Evolutionary conservation across 73 alveolate genomes (phyloP).

Genomic region (Paramecium octaurelia): DNA sequence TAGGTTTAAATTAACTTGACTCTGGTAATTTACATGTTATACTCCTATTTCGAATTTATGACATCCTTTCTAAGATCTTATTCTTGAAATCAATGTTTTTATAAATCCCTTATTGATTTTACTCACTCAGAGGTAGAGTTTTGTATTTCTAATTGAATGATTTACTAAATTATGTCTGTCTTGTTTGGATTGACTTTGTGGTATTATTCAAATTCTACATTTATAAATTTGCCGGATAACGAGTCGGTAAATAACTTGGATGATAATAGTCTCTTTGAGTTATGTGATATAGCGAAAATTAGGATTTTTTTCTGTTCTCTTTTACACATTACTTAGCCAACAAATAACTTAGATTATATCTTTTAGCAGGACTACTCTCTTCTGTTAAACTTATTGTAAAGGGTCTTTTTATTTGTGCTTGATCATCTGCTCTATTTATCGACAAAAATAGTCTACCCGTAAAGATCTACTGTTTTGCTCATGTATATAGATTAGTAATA

Average conservation of each 20-base stretch:
- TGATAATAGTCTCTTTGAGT: not conserved
- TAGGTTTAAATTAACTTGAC: not conserved
- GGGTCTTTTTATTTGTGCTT: not conserved
- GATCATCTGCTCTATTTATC: not conserved
- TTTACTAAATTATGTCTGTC: not conserved
- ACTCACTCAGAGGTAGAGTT: not conserved
- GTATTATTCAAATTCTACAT: not conserved
- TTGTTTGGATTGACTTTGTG: not conserved
- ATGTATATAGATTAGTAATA: not conserved
- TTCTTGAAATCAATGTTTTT: not conserved
- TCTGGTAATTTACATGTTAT: not conserved
- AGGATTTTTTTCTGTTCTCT: not conserved
- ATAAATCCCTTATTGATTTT: not conserved
- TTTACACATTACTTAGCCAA: not conserved
- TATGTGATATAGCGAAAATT: not conserved
- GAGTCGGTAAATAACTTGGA: not conserved
- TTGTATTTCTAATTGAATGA: not conserved
- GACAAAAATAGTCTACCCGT: slow-evolving; percentile 1
- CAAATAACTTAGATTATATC: not conserved
- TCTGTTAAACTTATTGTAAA: not conserved
- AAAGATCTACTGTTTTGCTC: not conserved
- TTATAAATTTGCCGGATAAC: not conserved
- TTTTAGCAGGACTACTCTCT: not conserved
- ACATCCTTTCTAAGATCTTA: not conserved
- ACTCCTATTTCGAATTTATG: not conserved